These are phyloP conservation scores for Cystobasidium onofrii DNA, from an alignment of 768 basidiomycete species.

Conservation along the genomic window DNA sequence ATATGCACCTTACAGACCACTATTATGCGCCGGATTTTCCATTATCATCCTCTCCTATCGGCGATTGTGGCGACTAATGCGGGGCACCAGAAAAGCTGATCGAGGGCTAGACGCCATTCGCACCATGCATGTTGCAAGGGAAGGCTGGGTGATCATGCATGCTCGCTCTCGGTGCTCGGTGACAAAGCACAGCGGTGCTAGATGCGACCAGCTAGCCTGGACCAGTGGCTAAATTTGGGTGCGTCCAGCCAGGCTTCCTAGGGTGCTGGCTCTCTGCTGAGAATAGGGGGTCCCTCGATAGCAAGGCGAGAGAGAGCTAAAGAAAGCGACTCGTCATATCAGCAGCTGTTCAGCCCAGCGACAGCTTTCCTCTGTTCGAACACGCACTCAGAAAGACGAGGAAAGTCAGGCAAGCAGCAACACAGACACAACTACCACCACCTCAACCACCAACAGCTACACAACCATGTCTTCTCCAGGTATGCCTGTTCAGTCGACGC, in stretches of 20 bases:
- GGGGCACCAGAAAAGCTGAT: not conserved
- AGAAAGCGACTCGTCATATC: not conserved
- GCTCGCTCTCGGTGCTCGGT: no score
- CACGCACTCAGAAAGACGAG: not conserved
- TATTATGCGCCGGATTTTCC: no score
- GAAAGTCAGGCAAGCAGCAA: not conserved
- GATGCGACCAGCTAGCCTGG: no score
- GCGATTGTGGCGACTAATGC: not conserved
- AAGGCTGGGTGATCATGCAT: not conserved
- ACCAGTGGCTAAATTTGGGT: no score
- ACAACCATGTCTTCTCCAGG: conserved; percentile 24
- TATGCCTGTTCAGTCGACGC: not conserved
- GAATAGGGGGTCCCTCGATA: not conserved
- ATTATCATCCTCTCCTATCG: not conserved
- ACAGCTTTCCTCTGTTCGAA: not conserved
- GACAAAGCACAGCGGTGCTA: no score
- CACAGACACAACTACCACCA: not conserved
- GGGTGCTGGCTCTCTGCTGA: not conserved
- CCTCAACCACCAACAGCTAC: not conserved
- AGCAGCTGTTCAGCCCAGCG: not conserved
- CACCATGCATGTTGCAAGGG: not conserved
- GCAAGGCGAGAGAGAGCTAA: not conserved
- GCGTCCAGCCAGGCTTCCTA: no score
- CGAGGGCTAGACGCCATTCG: not conserved
- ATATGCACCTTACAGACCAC: no score